A percentile compares a stretch with the other conserved stretches of the same genome.
Conservation (phyloP, 352 stramenopile species). For the Globisporangium ultimum region DNA sequence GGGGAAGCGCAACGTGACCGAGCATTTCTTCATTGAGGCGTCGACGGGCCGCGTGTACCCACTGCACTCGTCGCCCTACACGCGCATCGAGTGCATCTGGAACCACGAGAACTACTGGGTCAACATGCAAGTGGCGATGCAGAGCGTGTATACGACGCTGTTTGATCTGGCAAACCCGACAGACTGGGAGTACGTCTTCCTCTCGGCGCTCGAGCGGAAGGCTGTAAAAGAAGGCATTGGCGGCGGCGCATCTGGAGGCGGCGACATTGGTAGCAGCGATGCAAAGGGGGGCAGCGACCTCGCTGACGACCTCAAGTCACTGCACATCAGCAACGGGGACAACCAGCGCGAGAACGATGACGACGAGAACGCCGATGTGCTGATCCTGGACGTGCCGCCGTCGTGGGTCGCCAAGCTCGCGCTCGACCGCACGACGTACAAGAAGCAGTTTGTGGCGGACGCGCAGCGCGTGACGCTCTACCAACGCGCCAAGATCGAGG, state of each 20-base stretch:
- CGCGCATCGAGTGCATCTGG: constrained; percentile 86
- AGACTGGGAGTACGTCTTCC: constrained; percentile 92
- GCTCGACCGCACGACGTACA: constrained; percentile 72
- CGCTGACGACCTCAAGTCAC: constrained; percentile 54
- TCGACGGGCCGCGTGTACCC: constrained; percentile 89
- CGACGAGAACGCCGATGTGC: constrained; percentile 47
- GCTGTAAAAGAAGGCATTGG: constrained; percentile 34
- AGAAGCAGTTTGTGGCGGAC: constrained; percentile 83
- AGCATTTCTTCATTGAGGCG: constrained; percentile 91
- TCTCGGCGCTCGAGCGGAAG: constrained; percentile 69
- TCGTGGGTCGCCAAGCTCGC: constrained; percentile 82
- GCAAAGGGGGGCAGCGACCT: constrained; percentile 26
- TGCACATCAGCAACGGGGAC: constrained; percentile 38
- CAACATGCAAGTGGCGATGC: constrained; percentile 86
- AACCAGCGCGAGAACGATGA: constrained; percentile 49
- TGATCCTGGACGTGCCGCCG: constrained; percentile 80
- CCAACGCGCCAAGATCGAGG: constrained; percentile 87
- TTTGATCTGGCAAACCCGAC: constrained; percentile 84
- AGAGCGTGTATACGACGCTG: constrained; percentile 55
- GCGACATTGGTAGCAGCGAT: not conserved
- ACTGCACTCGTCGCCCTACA: constrained; percentile 80
- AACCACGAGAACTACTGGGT: constrained; percentile 96
- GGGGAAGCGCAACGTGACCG: constrained; percentile 83
- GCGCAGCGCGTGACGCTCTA: constrained; percentile 89
- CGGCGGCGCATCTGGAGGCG: not conserved